Percentiles rank a stretch among this genome's conserved stretches.
These are phyloP conservation scores for Haberlea rhodopensis DNA, from an alignment of 257 asterid species.

Conservation along the genomic window DNA sequence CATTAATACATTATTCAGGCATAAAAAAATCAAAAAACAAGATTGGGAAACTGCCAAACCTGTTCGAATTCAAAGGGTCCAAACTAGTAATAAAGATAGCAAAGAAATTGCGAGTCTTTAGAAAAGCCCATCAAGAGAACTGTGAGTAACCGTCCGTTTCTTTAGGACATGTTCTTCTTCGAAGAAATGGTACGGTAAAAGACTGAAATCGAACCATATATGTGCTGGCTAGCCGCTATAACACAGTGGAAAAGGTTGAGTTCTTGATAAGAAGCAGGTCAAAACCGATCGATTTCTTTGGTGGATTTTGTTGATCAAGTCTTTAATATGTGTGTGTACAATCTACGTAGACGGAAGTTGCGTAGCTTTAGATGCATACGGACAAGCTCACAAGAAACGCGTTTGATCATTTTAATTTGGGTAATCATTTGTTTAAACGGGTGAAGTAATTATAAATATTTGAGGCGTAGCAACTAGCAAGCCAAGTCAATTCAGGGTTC, in stretches of 20 bases:
- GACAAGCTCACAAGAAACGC: neutral
- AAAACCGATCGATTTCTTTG: neutral
- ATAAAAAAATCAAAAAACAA: slow-evolving; percentile 1
- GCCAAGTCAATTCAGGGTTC: too few relatives aligned
- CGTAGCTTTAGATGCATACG: neutral
- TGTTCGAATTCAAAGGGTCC: slow-evolving; percentile 29
- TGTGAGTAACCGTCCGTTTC: slow-evolving; percentile 6
- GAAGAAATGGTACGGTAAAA: slow-evolving; percentile 30
- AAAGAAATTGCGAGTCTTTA: neutral
- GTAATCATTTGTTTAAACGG: too few relatives aligned
- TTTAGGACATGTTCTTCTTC: slow-evolving; percentile 12
- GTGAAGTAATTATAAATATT: too few relatives aligned
- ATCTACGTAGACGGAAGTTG: neutral
- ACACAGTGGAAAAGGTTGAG: neutral
- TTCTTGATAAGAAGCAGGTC: neutral
- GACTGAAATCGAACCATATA: neutral
- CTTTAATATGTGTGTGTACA: too few relatives aligned
- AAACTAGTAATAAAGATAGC: slow-evolving; percentile 15
- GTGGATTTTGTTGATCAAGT: neutral
- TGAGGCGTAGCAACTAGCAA: too few relatives aligned
- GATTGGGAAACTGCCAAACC: slow-evolving; percentile 28
- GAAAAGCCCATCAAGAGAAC: slow-evolving; percentile 27
- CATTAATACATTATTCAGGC: slow-evolving; percentile 21
- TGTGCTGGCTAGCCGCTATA: neutral
- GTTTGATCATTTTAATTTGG: too few relatives aligned